Percentiles rank a stretch among this genome's conserved stretches.
These are phyloP conservation scores for Dittrichia graveolens DNA, from an alignment of 129 eudicot genomes.

Conservation along the genomic window DNA sequence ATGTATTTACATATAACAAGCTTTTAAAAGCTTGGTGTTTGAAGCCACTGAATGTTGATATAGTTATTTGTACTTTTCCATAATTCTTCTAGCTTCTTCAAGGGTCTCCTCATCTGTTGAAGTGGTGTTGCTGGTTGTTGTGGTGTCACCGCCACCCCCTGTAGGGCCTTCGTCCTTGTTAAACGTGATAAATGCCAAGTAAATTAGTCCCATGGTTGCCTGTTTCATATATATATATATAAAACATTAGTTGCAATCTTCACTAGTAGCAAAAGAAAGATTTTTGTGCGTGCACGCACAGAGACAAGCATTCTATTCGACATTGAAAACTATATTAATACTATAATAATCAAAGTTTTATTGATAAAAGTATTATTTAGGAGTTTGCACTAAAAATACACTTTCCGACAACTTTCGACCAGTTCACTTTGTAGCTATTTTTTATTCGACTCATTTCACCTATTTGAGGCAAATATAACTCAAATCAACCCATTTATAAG, in stretches of 20 bases:
- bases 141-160: neutral
- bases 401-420: neutral
- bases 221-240: constrained; percentile 32
- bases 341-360: neutral
- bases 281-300: no score
- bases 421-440: neutral
- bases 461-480: neutral
- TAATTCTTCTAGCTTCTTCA: constrained; percentile 93
- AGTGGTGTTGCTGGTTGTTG: constrained; percentile 2
- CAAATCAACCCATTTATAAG: no score
- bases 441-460: neutral
- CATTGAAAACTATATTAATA: neutral
- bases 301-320: neutral
- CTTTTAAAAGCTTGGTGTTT: neutral
- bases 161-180: constrained; percentile 70
- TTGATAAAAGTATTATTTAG: neutral
- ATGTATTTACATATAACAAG: constrained; percentile 23
- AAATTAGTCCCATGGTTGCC: constrained; percentile 85
- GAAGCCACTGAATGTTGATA: constrained; percentile 17
- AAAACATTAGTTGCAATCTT: constrained; percentile 13
- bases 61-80: constrained; percentile 83
- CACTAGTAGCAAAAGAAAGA: constrained; percentile 15
- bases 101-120: constrained; percentile 69
- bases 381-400: neutral
- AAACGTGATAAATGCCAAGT: constrained; percentile 62